These are phyloP conservation scores for Pinus taeda DNA, from an alignment of 75 land plant species.

Conservation along the genomic window DNA sequence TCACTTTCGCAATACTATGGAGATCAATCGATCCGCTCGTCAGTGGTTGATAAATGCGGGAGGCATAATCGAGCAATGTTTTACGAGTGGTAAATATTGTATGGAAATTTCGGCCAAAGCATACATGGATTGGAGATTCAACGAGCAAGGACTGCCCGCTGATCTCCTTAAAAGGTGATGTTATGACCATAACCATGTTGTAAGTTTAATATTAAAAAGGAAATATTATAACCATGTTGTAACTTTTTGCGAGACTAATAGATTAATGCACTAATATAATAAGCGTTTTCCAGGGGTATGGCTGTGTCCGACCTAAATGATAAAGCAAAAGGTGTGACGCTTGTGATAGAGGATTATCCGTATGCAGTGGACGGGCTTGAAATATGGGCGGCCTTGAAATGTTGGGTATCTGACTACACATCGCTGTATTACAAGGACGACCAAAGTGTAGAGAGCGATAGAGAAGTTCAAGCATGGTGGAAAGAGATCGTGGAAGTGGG, in stretches of 20 bases:
- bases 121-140: conserved; percentile 67
- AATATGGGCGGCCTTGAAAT: conserved; percentile 40
- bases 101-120: conserved; percentile 59
- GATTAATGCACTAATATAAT: background rate
- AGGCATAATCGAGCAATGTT: conserved; percentile 54
- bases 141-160: conserved; percentile 53
- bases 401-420: conserved; percentile 46
- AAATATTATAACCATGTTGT: too few relatives aligned
- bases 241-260: too few relatives aligned
- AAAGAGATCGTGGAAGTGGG: conserved; percentile 35
- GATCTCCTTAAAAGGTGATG: conserved; percentile 54
- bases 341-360: conserved; percentile 56
- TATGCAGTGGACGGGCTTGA: conserved; percentile 59
- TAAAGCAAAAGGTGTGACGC: conserved; percentile 35
- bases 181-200: too few relatives aligned
- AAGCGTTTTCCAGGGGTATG: conserved; percentile 44
- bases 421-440: conserved; percentile 39
- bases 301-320: conserved; percentile 37
- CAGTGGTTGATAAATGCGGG: conserved; percentile 47
- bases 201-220: too few relatives aligned
- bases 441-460: conserved; percentile 20
- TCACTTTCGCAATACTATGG: conserved; percentile 77
- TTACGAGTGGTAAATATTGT: conserved; percentile 30
- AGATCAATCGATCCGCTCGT: conserved; percentile 63
- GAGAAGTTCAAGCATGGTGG: conserved; percentile 62